Evolutionary conservation across 345 rosid genomes (phyloP).

Genomic region (Eucalyptus rudis): DNA sequence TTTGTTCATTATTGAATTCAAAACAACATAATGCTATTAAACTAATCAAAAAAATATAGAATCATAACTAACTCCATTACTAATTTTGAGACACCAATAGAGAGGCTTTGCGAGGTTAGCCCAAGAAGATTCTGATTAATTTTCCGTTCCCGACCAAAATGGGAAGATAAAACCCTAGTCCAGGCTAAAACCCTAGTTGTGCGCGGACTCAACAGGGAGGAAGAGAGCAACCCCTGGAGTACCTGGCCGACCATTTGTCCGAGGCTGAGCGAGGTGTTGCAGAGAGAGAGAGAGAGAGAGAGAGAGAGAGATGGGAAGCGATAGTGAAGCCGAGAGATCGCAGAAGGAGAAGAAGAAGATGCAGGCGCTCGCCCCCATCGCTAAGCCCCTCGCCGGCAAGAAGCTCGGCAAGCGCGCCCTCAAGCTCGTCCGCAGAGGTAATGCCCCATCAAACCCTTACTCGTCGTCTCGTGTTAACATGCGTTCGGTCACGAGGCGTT

Average conservation of each 20-base stretch:
- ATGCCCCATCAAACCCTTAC: not conserved
- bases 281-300: not conserved
- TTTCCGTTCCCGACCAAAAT: not conserved
- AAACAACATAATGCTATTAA: no score
- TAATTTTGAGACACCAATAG: not conserved
- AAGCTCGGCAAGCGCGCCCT: slow-evolving; percentile 76
- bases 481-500: not conserved
- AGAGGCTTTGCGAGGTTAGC: not conserved
- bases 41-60: no score
- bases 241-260: not conserved
- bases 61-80: no score
- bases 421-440: slow-evolving; percentile 89
- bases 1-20: no score
- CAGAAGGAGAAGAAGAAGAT: slow-evolving; percentile 60
- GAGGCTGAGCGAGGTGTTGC: not conserved
- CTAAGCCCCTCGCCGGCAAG: slow-evolving; percentile 91
- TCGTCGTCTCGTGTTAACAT: no score
- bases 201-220: not conserved
- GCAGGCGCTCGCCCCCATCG: slow-evolving; percentile 67
- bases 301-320: slow-evolving; percentile 1
- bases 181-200: not conserved
- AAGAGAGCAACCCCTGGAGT: not conserved
- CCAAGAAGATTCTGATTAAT: not conserved
- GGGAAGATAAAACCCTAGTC: not conserved
- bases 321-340: slow-evolving; percentile 54